phyloP scores from a whole-genome alignment of 106 monocot species.

The Alisma plantagoaquatica region DNA sequence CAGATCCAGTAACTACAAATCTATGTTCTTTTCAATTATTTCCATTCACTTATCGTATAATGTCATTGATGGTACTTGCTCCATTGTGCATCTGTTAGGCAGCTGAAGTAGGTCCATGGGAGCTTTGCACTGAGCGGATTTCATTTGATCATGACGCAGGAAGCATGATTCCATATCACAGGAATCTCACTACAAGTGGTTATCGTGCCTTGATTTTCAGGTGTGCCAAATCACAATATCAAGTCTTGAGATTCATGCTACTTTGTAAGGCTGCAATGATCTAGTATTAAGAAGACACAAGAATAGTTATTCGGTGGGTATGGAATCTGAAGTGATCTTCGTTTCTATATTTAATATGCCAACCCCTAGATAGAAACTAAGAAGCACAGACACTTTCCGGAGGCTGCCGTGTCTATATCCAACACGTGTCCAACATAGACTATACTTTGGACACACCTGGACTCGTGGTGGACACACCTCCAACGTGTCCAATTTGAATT shows the following conservation, averaged over 20 bases:
- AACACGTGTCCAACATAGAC: too few species aligned
- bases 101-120: conserved; percentile 31
- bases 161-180: conserved; percentile 91
- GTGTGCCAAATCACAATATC: conserved; percentile 15
- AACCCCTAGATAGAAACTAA: neutral
- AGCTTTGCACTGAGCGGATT: conserved; percentile 46
- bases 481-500: too few species aligned
- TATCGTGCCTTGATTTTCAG: conserved; percentile 77
- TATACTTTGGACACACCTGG: too few species aligned
- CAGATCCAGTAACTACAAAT: conserved; percentile 41
- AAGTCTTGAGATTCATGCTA: too few species aligned
- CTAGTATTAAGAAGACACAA: too few species aligned
- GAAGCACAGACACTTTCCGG: too few species aligned
- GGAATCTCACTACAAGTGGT: conserved; percentile 43
- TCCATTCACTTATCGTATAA: neutral
- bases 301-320: too few species aligned
- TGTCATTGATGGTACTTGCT: too few species aligned
- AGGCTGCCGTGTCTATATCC: too few species aligned
- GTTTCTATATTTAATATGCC: neutral
- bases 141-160: conserved; percentile 68
- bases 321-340: neutral
- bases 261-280: too few species aligned
- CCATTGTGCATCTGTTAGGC: conserved; percentile 14
- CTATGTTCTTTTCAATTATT: neutral
- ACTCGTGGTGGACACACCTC: too few species aligned